phyloP scores from a whole-genome alignment of 2,329 filamentous ascomycete species.

The Reticulascus tulasneorum region DNA sequence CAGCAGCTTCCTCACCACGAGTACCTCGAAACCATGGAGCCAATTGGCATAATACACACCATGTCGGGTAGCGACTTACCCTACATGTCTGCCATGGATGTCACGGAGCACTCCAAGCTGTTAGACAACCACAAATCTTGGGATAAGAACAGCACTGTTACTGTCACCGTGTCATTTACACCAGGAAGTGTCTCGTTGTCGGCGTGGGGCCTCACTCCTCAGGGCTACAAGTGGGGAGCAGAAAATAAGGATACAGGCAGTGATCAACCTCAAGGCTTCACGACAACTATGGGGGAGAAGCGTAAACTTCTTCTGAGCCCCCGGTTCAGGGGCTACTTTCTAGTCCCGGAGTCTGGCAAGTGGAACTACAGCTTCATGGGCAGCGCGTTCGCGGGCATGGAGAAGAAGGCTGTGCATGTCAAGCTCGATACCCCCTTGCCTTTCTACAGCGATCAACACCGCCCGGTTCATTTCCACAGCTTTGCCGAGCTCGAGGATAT shows the following conservation, averaged over 20 bases:
- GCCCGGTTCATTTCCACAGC: constrained; percentile 92
- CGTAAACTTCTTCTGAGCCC: constrained; percentile 90
- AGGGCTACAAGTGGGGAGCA: constrained; percentile 93
- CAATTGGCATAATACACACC: constrained; percentile 92
- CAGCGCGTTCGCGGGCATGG: constrained; percentile 76
- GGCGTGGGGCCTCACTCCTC: constrained; percentile 87
- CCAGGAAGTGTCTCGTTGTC: constrained; percentile 93
- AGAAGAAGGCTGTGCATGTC: constrained; percentile 88
- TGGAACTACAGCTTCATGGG: constrained; percentile 99
- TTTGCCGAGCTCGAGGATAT: constrained; percentile 97
- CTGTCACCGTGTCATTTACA: constrained; percentile 93
- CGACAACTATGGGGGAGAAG: constrained; percentile 88
- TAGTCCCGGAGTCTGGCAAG: constrained; percentile 81
- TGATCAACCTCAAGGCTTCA: constrained; percentile 92
- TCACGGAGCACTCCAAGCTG: constrained; percentile 87
- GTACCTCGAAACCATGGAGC: constrained; percentile 80
- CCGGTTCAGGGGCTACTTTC: constrained; percentile 91
- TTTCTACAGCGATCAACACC: constrained; percentile 90
- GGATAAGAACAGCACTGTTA: constrained; percentile 86
- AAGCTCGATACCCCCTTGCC: constrained; percentile 87
- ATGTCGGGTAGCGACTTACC: constrained; percentile 90
- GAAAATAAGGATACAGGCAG: constrained; percentile 92
- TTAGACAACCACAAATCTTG: constrained; percentile 74
- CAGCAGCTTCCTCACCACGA: constrained; percentile 90
- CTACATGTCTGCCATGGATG: constrained; percentile 94